A percentile compares a stretch with the other conserved stretches of the same genome.
These are phyloP conservation scores for Amylostereum areolatum DNA, from an alignment of 1,284 basidiomycete species.

Conservation along the genomic window DNA sequence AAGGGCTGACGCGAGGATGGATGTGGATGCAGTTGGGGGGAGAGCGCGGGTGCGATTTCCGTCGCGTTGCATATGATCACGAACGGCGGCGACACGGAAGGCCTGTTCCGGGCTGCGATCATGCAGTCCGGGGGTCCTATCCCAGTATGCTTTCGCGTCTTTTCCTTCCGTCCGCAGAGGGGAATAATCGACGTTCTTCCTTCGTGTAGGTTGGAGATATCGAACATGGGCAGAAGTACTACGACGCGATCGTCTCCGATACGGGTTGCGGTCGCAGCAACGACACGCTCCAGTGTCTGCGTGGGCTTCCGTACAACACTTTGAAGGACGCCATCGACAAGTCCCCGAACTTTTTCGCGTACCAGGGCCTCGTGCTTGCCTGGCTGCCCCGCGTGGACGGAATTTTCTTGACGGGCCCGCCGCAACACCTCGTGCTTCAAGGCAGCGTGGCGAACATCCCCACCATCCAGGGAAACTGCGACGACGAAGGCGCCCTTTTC, in stretches of 20 bases:
- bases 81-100: slow-evolving; percentile 23
- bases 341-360: slow-evolving; percentile 12
- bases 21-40: slow-evolving; percentile 26
- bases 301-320: slow-evolving; percentile 22
- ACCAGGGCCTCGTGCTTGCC: slow-evolving; percentile 4
- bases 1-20: too few relatives aligned
- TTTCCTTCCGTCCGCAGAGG: too few relatives aligned
- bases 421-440: slow-evolving; percentile 14
- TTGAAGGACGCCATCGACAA: slow-evolving; percentile 24
- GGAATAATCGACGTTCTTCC: too few relatives aligned
- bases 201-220: not conserved
- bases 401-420: slow-evolving; percentile 18
- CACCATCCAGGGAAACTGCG: slow-evolving; percentile 19
- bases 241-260: slow-evolving; percentile 22
- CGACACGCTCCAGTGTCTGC: slow-evolving; percentile 34
- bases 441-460: slow-evolving; percentile 19
- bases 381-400: slow-evolving; percentile 24
- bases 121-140: slow-evolving; percentile 29
- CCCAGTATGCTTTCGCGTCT: slow-evolving; percentile 19
- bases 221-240: slow-evolving; percentile 19
- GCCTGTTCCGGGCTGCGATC: slow-evolving; percentile 27
- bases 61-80: slow-evolving; percentile 23
- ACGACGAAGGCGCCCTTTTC: slow-evolving; percentile 13
- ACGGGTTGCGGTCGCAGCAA: slow-evolving; percentile 22
- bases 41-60: slow-evolving; percentile 35